These are phyloP conservation scores for Austroboletus sp. DNA, from an alignment of 1,284 basidiomycete species.

Conservation along the genomic window DNA sequence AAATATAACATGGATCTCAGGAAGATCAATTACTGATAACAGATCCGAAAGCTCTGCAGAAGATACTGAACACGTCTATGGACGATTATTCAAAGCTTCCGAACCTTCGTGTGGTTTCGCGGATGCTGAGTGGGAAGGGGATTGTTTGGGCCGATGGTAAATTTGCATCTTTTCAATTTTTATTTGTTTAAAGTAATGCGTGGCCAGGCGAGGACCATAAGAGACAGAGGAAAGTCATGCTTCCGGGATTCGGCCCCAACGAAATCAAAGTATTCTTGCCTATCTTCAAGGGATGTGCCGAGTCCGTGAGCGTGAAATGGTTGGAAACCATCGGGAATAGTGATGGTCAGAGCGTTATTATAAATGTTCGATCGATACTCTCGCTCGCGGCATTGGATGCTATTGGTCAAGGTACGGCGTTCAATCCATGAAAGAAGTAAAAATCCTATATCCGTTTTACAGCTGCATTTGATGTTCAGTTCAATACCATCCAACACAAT, in stretches of 20 bases:
- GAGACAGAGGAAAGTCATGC: constrained; percentile 40
- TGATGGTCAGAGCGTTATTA: constrained; percentile 25
- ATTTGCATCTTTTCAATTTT: neutral
- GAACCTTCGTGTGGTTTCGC: constrained; percentile 28
- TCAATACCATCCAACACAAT: constrained; percentile 32
- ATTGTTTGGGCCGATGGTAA: constrained; percentile 39
- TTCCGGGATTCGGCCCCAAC: constrained; percentile 39
- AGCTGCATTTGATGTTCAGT: constrained; percentile 41
- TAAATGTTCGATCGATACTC: constrained; percentile 38
- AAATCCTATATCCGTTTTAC: neutral
- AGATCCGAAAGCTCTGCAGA: constrained; percentile 42
- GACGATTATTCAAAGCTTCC: constrained; percentile 35
- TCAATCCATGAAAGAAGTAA: constrained; percentile 1
- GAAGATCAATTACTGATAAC: constrained; percentile 25
- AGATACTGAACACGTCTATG: constrained; percentile 37
- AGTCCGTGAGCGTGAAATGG: constrained; percentile 35
- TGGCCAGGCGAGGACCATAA: constrained; percentile 38
- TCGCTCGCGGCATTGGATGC: constrained; percentile 40
- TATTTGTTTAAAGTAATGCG: neutral
- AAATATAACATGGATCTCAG: constrained; percentile 8
- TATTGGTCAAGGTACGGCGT: constrained; percentile 38
- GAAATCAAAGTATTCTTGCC: constrained; percentile 33
- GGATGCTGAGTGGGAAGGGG: constrained; percentile 33
- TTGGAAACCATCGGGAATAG: constrained; percentile 32
- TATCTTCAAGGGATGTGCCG: constrained; percentile 30